Conservation (phyloP, 108 stramenopile species). For the Cyclotella atomus region DNA sequence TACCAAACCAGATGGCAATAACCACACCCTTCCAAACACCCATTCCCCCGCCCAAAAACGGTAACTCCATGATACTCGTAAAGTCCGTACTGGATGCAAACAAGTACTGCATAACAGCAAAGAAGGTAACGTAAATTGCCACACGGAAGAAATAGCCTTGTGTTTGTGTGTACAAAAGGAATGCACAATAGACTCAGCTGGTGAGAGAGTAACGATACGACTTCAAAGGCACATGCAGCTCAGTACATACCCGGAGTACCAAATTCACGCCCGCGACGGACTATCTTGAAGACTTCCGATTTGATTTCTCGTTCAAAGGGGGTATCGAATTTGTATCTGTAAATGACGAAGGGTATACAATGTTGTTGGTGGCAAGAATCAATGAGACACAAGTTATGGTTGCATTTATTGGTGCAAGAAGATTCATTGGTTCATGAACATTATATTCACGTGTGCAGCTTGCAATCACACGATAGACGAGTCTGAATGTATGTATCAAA, state of each 20-base stretch:
- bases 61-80: conserved; percentile 4
- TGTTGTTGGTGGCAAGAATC: not conserved
- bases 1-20: conserved; percentile 77
- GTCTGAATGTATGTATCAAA: too few species aligned
- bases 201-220: too few species aligned
- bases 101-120: conserved; percentile 67
- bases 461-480: too few species aligned
- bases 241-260: conserved; percentile 82
- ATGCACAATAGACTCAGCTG: too few species aligned
- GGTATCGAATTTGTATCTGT: conserved; percentile 86
- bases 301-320: conserved; percentile 89
- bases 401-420: not conserved
- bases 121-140: conserved; percentile 68
- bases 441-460: too few species aligned
- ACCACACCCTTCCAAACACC: conserved; percentile 34
- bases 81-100: conserved; percentile 52
- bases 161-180: too few species aligned
- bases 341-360: not conserved
- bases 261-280: conserved; percentile 84
- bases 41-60: not conserved
- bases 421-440: too few species aligned
- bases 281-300: conserved; percentile 89
- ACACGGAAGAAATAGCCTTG: conserved; percentile 77
- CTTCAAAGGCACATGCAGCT: too few species aligned
- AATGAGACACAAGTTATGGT: not conserved